phyloP scores from a whole-genome alignment of 108 stramenopile genomes.

The Mayamaea pseudoterrestris region DNA sequence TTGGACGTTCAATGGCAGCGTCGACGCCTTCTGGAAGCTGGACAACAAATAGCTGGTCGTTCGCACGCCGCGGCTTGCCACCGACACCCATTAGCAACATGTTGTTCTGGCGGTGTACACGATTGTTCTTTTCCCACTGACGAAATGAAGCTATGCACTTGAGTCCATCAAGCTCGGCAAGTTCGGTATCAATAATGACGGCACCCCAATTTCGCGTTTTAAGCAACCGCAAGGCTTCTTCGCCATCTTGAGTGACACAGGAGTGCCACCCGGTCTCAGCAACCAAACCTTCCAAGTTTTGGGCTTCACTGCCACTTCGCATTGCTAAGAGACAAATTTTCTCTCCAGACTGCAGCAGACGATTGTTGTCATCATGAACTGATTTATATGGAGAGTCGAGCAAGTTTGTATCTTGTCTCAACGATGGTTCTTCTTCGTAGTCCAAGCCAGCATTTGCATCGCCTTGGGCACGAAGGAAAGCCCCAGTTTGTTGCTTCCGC shows the following conservation, averaged over 20 bases:
- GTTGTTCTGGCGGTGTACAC: constrained; percentile 26
- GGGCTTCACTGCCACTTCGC: too few species aligned
- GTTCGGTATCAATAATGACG: constrained; percentile 29
- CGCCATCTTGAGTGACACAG: constrained; percentile 25
- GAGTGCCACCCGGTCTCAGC: constrained; percentile 34
- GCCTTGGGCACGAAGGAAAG: too few species aligned
- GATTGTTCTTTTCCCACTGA: constrained; percentile 29
- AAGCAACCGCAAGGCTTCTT: constrained; percentile 32
- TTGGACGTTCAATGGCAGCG: too few species aligned
- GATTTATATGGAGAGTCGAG: too few species aligned
- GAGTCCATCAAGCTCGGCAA: constrained; percentile 13
- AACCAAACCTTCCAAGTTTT: too few species aligned
- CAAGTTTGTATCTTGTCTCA: too few species aligned
- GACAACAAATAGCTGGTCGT: constrained; percentile 11
- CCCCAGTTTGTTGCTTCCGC: too few species aligned
- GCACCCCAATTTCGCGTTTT: constrained; percentile 36
- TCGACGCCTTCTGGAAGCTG: constrained; percentile 44
- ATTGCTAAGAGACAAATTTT: too few species aligned
- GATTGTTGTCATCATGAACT: too few species aligned
- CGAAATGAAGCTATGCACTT: constrained; percentile 27
- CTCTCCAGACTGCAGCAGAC: too few species aligned
- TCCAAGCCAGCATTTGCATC: too few species aligned
- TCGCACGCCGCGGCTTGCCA: constrained; percentile 4
- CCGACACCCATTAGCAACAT: constrained; percentile 16
- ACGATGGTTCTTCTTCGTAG: too few species aligned